Evolutionary conservation across 2,329 filamentous ascomycete genomes (phyloP).

Genomic region (Orbilia ellipsospora): DNA sequence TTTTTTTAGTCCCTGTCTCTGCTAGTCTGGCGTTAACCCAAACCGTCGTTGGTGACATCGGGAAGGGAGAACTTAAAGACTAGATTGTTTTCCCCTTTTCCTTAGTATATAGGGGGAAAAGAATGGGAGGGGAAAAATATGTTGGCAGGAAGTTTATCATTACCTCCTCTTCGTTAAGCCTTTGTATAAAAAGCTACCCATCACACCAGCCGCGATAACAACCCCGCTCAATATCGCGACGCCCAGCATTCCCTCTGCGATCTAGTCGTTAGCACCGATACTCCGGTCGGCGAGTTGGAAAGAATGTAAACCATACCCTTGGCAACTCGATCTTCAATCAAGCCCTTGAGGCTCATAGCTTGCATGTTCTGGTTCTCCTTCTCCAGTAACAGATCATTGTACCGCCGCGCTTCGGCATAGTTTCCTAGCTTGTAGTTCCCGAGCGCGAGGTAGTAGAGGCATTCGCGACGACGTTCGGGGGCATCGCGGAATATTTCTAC

Average conservation of each 20-base stretch:
- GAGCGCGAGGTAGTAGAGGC: constrained; percentile 95
- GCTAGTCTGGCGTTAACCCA: constrained; percentile 40
- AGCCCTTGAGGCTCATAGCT: constrained; percentile 81
- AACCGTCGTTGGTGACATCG: constrained; percentile 14
- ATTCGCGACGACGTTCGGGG: constrained; percentile 93
- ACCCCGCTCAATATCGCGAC: constrained; percentile 95
- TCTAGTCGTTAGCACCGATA: constrained; percentile 1
- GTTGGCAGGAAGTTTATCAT: constrained; percentile 22
- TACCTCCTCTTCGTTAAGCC: constrained; percentile 72
- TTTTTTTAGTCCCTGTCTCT: constrained; percentile 44
- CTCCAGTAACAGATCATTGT: constrained; percentile 91
- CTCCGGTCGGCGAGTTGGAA: neutral
- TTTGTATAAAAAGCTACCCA: constrained; percentile 86
- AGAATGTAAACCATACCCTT: constrained; percentile 64
- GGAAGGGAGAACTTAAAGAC: constrained; percentile 41
- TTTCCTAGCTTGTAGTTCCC: constrained; percentile 99
- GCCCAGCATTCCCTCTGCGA: constrained; percentile 84
- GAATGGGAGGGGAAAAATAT: constrained; percentile 6
- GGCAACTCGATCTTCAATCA: constrained; percentile 96
- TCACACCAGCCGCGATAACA: constrained; percentile 89
- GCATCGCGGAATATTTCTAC: constrained; percentile 96
- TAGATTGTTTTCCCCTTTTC: constrained; percentile 18
- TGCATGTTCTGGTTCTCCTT: constrained; percentile 93
- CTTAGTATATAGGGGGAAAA: constrained; percentile 1
- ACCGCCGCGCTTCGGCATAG: constrained; percentile 91